Conservation (phyloP, 2,329 filamentous ascomycete species). For the Emmonsiellopsis sp. region DNA sequence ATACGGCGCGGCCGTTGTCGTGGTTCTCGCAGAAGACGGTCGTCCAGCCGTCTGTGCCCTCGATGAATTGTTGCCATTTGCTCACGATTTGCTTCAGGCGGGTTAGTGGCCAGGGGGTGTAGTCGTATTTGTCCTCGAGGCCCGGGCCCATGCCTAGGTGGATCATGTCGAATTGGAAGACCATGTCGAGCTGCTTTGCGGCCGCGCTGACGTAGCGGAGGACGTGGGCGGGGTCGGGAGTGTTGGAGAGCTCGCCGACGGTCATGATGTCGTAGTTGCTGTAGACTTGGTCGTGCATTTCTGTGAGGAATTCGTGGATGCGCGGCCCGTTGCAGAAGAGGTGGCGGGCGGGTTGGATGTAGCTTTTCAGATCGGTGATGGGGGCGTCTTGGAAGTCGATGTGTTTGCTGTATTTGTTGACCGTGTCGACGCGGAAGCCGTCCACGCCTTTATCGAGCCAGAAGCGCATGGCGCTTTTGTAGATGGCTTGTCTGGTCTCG, state of each 20-base stretch:
- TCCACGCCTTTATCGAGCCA: slow-evolving; percentile 65
- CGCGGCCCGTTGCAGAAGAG: slow-evolving; percentile 59
- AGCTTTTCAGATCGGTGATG: slow-evolving; percentile 38
- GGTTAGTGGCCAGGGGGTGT: slow-evolving; percentile 37
- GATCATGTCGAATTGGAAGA: slow-evolving; percentile 49
- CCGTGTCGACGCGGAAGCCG: slow-evolving; percentile 60
- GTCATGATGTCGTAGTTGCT: slow-evolving; percentile 57
- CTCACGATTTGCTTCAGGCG: slow-evolving; percentile 42
- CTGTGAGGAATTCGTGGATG: slow-evolving; percentile 58
- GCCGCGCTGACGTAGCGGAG: slow-evolving; percentile 51
- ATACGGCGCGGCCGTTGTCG: slow-evolving; percentile 50
- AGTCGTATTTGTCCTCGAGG: slow-evolving; percentile 38
- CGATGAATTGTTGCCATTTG: slow-evolving; percentile 45
- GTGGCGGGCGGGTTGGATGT: slow-evolving; percentile 44
- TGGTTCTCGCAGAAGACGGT: slow-evolving; percentile 57
- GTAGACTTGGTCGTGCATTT: slow-evolving; percentile 55
- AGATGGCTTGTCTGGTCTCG: slow-evolving; percentile 55
- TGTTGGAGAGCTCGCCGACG: slow-evolving; percentile 60
- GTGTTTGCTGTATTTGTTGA: slow-evolving; percentile 52
- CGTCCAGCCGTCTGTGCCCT: slow-evolving; percentile 45
- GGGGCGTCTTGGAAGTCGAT: slow-evolving; percentile 48
- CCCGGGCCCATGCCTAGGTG: slow-evolving; percentile 46
- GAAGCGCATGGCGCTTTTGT: slow-evolving; percentile 60
- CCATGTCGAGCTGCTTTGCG: slow-evolving; percentile 57
- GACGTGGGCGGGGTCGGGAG: slow-evolving; percentile 49